Conservation (phyloP, 371 early-diverging fungal species). For the Mucor ambiguus region DNA sequence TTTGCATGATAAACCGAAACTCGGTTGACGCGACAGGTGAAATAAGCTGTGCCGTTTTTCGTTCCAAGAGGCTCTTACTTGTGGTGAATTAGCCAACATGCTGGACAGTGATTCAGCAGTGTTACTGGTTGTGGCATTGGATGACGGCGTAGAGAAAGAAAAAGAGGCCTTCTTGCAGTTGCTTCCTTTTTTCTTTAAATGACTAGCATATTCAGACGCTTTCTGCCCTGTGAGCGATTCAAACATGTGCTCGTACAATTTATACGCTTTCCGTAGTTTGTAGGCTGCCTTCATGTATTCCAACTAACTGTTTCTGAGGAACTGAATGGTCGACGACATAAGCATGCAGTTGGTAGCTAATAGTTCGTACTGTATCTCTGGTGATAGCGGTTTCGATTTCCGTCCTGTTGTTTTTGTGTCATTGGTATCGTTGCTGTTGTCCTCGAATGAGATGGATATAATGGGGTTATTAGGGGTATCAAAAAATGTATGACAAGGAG, state of each 20-base stretch:
- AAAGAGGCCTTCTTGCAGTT: neutral
- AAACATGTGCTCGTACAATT: slow-evolving; percentile 52
- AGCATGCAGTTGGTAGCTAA: slow-evolving; percentile 48
- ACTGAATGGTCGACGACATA: slow-evolving; percentile 53
- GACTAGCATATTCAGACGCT: slow-evolving; percentile 42
- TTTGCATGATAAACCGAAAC: neutral
- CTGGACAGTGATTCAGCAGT: slow-evolving; percentile 1
- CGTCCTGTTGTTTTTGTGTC: neutral
- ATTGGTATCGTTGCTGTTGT: neutral
- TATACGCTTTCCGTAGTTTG: slow-evolving; percentile 49
- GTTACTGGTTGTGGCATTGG: neutral
- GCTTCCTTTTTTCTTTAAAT: slow-evolving; percentile 17
- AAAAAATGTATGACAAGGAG: neutral
- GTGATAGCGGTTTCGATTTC: neutral
- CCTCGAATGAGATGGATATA: slow-evolving; percentile 7
- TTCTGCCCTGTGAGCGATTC: slow-evolving; percentile 42
- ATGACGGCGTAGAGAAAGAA: no score
- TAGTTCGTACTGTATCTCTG: slow-evolving; percentile 41
- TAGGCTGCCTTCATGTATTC: slow-evolving; percentile 56
- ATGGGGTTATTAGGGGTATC: neutral
- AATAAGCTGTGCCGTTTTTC: slow-evolving; percentile 37
- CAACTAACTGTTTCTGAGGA: slow-evolving; percentile 48
- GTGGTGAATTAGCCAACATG: slow-evolving; percentile 10
- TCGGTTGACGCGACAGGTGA: neutral
- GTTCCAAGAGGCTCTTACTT: slow-evolving; percentile 20